A percentile compares a stretch with the other conserved stretches of the same genome.
phyloP scores from a whole-genome alignment of 768 basidiomycete species.

The Calocybe indica region DNA sequence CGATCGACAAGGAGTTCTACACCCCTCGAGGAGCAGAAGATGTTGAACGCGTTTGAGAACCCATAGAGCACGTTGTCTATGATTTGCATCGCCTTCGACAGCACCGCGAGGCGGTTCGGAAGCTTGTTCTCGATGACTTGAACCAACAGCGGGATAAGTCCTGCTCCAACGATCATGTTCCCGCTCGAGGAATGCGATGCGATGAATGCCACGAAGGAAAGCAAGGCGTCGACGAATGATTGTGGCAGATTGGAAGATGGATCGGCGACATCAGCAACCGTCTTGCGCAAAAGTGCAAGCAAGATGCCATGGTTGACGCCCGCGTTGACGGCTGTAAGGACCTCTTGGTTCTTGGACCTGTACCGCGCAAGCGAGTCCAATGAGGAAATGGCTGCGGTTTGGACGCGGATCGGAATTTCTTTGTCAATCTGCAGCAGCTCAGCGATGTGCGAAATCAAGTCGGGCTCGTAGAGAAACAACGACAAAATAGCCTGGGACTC shows the following conservation, averaged over 20 bases:
- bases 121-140: constrained; percentile 81
- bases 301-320: constrained; percentile 94
- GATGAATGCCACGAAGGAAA: constrained; percentile 84
- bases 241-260: constrained; percentile 63
- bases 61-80: constrained; percentile 91
- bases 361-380: constrained; percentile 88
- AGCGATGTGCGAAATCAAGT: constrained; percentile 82
- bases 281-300: constrained; percentile 83
- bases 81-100: constrained; percentile 88
- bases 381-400: constrained; percentile 83
- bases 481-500: constrained; percentile 76
- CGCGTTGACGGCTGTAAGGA: constrained; percentile 85
- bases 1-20: constrained; percentile 81
- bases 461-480: constrained; percentile 93
- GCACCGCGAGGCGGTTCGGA: constrained; percentile 61
- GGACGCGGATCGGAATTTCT: constrained; percentile 63
- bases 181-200: constrained; percentile 81
- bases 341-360: constrained; percentile 77
- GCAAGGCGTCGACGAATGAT: constrained; percentile 75
- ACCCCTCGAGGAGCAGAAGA: constrained; percentile 82
- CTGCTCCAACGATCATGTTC: constrained; percentile 93
- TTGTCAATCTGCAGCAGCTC: constrained; percentile 82
- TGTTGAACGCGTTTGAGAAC: constrained; percentile 78
- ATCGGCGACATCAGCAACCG: constrained; percentile 65
- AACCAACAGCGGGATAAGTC: constrained; percentile 82